These are phyloP conservation scores for Leptographium lundbergii DNA, from an alignment of 2,329 filamentous ascomycete genomes.

Conservation along the genomic window DNA sequence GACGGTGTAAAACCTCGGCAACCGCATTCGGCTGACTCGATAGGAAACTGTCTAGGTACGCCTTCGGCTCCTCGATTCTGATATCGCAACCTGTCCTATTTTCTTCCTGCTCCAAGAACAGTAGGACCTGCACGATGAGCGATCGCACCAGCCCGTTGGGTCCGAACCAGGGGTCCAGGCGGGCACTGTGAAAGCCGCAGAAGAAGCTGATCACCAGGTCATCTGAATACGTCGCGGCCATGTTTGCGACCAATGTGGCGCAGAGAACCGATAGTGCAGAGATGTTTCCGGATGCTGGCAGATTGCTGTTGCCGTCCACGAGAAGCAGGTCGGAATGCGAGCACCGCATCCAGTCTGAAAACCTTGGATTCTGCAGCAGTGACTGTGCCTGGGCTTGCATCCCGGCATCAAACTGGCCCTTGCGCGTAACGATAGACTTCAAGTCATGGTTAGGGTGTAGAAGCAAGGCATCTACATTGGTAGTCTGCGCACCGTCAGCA, in stretches of 20 bases:
- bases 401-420: neutral
- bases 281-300: neutral
- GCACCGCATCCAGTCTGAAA: neutral
- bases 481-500: neutral
- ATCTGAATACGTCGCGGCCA: neutral
- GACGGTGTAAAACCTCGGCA: neutral
- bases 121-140: conserved; percentile 14
- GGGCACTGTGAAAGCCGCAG: conserved; percentile 2
- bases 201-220: conserved; percentile 5
- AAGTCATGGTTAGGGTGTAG: neutral
- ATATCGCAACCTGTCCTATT: no score
- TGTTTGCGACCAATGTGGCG: neutral
- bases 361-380: neutral
- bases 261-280: conserved; percentile 7
- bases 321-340: neutral
- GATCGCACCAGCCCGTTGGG: conserved; percentile 5
- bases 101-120: neutral
- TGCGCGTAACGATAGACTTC: neutral
- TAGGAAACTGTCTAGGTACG: neutral
- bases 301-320: conserved; percentile 6
- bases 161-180: neutral
- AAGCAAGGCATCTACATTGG: neutral
- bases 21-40: neutral
- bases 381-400: conserved; percentile 5
- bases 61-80: neutral